These are phyloP conservation scores for Trichoderma gamsii DNA, from an alignment of 495 filamentous ascomycete species.

Conservation along the genomic window DNA sequence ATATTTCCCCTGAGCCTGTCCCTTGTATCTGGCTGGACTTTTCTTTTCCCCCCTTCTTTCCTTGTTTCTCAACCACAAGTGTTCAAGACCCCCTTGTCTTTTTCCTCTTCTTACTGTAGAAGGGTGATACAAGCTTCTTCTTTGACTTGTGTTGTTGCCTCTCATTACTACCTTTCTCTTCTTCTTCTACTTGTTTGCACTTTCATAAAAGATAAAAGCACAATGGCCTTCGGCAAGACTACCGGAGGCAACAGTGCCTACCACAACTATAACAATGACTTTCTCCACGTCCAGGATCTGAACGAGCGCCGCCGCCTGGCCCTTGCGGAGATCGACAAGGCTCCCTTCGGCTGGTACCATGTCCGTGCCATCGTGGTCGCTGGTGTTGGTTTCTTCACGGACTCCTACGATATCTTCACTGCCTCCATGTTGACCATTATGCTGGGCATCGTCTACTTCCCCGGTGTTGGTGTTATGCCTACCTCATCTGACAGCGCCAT, in stretches of 20 bases:
- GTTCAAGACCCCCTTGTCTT: conserved; percentile 10
- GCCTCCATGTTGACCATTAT: conserved; percentile 60
- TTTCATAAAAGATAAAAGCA: background rate
- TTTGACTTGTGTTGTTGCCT: conserved; percentile 1
- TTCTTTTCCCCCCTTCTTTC: background rate
- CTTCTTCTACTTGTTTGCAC: background rate
- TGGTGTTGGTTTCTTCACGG: conserved; percentile 74
- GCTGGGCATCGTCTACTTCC: conserved; percentile 71
- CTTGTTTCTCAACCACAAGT: conserved; percentile 9
- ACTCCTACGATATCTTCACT: conserved; percentile 72
- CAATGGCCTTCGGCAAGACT: conserved; percentile 34
- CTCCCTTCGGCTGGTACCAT: conserved; percentile 73
- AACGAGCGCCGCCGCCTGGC: conserved; percentile 65
- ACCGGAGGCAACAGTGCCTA: conserved; percentile 60
- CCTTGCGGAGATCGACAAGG: conserved; percentile 67
- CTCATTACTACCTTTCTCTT: background rate
- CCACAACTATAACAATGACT: conserved; percentile 62
- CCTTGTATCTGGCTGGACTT: background rate
- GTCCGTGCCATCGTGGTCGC: conserved; percentile 64
- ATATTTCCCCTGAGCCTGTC: background rate
- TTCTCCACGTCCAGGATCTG: conserved; percentile 59
- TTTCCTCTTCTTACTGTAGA: background rate
- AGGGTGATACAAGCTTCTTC: background rate
- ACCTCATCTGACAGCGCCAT: conserved; percentile 69
- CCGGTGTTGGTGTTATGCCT: conserved; percentile 46